A percentile compares a stretch with the other conserved stretches of the same genome.
These are phyloP conservation scores for Blastomyces gilchristii DNA, from an alignment of 2,329 filamentous ascomycete genomes.

Conservation along the genomic window DNA sequence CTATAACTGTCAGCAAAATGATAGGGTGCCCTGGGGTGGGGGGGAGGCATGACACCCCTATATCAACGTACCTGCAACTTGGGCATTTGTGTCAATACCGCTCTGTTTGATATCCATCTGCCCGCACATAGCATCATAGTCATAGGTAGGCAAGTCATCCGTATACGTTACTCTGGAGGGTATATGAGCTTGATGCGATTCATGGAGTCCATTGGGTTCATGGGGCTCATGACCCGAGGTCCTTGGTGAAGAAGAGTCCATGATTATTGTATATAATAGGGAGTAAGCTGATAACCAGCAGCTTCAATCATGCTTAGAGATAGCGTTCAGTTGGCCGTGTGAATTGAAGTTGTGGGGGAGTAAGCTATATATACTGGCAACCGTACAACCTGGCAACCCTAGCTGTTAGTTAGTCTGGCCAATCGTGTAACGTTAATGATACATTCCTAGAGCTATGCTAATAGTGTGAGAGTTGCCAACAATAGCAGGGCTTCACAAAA, in stretches of 20 bases:
- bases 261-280: not conserved
- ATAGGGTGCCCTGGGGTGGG: not conserved
- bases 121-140: conserved; percentile 42
- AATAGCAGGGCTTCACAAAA: not conserved
- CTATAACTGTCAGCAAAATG: conserved; percentile 29
- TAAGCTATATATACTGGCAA: not conserved
- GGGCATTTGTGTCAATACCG: conserved; percentile 53
- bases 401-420: not conserved
- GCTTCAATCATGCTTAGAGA: not conserved
- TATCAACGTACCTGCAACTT: conserved; percentile 41
- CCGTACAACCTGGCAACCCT: not conserved
- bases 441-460: not conserved
- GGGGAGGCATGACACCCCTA: not conserved
- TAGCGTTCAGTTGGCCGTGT: not conserved
- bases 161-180: conserved; percentile 2
- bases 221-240: not conserved
- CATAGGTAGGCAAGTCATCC: conserved; percentile 19
- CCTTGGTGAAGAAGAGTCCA: not conserved
- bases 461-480: not conserved
- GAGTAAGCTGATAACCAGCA: not conserved
- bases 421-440: not conserved
- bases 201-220: not conserved
- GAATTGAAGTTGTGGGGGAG: not conserved
- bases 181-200: not conserved
- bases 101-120: conserved; percentile 52